Evolutionary conservation across 306 rosid species (phyloP), one percentile per base, ranked within the genome.

Genomic region (Cotoneaster glaucophyllus): DNA sequence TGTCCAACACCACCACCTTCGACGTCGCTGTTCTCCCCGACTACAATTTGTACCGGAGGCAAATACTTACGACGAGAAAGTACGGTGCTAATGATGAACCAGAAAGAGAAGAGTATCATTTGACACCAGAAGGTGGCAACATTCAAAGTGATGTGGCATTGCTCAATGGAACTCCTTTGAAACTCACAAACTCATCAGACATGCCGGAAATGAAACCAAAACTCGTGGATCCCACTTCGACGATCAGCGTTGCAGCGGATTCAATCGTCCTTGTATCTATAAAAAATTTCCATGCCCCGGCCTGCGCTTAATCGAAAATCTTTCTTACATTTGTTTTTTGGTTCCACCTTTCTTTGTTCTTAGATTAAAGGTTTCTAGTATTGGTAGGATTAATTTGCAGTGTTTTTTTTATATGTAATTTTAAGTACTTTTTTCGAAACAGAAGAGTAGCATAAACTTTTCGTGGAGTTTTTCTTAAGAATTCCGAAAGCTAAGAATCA

Each of bases 61-160:
- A 5, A 13, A 24, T 7, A 56, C 32, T 14, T 13, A 2, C 3
- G 44, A 41, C 15, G 10, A 61, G 65, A 61, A 25, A 61, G 65
- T 26, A 26, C 14, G 65, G 65, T 26, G 17, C 19, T 11, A 26
- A 4, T 2, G 34, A 5, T 25, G 19, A 12, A 25, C 6, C 32
- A 18, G 67, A 10, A 64, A 86, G 86, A 53, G 89, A 91, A 79
- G 95, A 88, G 82, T 89, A 86, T 63, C 93, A 91, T 83, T 79
- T 87, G 72, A 91, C 84, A 1, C 88, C 97, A 1, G 82, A 85
- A 82, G 85, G 74, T 43, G 91, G 93, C 1, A 71, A 89, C 24
- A 74, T 89, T 72, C 84, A 79, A 32, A 88, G 91, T 64, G 76
- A 86, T 9, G 85, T 86, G 34, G 53, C 88, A 67, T 68, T 86